Evolutionary conservation across 2,329 filamentous ascomycete genomes (phyloP).

Genomic region (Lecanicillium sp.): DNA sequence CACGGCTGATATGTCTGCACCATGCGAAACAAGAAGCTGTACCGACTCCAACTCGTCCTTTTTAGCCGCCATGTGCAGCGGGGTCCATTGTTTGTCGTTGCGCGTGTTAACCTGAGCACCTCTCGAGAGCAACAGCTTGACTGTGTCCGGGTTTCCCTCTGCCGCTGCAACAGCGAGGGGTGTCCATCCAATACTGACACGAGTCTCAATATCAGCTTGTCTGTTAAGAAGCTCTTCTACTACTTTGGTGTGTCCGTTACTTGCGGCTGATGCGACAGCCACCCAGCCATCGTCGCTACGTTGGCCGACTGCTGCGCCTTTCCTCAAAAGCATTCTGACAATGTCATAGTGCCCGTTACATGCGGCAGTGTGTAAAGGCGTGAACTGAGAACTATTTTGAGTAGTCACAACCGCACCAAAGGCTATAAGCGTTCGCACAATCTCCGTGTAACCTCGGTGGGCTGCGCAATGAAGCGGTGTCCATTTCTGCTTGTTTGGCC

Average conservation of each 20-base stretch:
- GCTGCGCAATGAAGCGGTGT: neutral
- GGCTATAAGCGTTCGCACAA: neutral
- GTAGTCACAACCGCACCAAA: neutral
- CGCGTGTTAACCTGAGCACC: neutral
- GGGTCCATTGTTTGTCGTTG: constrained; percentile 14
- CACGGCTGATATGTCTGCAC: neutral
- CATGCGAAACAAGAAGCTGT: constrained; percentile 21
- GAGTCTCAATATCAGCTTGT: neutral
- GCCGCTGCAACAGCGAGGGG: neutral
- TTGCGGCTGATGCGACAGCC: constrained; percentile 6
- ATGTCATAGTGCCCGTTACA: neutral
- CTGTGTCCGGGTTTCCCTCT: neutral
- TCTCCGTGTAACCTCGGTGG: neutral
- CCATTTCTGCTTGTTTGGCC: neutral
- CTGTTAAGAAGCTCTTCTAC: neutral
- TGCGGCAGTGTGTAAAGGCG: constrained; percentile 2
- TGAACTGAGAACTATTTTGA: neutral
- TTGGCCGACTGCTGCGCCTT: constrained; percentile 1
- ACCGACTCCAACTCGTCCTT: constrained; percentile 26
- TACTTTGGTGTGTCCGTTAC: constrained; percentile 5
- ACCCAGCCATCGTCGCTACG: constrained; percentile 5
- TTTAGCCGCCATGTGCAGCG: constrained; percentile 26
- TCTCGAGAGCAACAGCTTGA: neutral
- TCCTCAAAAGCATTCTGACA: neutral
- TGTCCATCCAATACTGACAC: neutral